Percentiles rank a stretch among this genome's conserved stretches.
Evolutionary conservation across 805 yeast genomes (phyloP).

Genomic region (Ogataea haglerorum): DNA sequence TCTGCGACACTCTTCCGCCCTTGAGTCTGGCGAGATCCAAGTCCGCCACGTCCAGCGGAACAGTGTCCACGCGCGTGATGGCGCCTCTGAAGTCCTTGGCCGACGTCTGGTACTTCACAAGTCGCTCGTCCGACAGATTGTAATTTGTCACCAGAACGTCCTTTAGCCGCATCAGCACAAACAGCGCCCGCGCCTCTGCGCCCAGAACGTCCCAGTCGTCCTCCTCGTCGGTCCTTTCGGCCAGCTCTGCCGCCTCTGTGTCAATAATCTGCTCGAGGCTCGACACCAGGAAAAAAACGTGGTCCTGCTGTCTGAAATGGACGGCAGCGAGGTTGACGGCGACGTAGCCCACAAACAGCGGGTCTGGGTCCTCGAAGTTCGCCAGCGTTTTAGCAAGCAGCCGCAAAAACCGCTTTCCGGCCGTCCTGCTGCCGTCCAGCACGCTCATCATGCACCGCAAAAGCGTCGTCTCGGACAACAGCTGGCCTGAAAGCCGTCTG

Average conservation of each 20-base stretch:
- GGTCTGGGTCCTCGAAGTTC: constrained; percentile 20
- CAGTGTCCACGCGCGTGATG: constrained; percentile 12
- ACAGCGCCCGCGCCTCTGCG: constrained; percentile 17
- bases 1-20: neutral
- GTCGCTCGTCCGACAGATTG: constrained; percentile 17
- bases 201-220: constrained; percentile 11
- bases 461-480: constrained; percentile 33
- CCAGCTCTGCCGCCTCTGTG: constrained; percentile 40
- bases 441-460: constrained; percentile 41
- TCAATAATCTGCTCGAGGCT: constrained; percentile 43
- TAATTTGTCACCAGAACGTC: constrained; percentile 17
- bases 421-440: constrained; percentile 37
- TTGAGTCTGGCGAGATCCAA: constrained; percentile 8
- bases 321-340: constrained; percentile 39
- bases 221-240: constrained; percentile 18
- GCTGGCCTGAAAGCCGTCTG: constrained; percentile 22
- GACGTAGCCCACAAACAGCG: constrained; percentile 34
- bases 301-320: constrained; percentile 46
- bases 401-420: constrained; percentile 41
- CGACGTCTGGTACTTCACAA: constrained; percentile 23
- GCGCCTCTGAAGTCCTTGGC: constrained; percentile 19
- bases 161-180: constrained; percentile 16
- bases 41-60: constrained; percentile 6
- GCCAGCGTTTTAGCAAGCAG: constrained; percentile 33
- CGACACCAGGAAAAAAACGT: constrained; percentile 42